These are phyloP conservation scores for Exsudoporus frostii DNA, from an alignment of 768 basidiomycete species.

Conservation along the genomic window DNA sequence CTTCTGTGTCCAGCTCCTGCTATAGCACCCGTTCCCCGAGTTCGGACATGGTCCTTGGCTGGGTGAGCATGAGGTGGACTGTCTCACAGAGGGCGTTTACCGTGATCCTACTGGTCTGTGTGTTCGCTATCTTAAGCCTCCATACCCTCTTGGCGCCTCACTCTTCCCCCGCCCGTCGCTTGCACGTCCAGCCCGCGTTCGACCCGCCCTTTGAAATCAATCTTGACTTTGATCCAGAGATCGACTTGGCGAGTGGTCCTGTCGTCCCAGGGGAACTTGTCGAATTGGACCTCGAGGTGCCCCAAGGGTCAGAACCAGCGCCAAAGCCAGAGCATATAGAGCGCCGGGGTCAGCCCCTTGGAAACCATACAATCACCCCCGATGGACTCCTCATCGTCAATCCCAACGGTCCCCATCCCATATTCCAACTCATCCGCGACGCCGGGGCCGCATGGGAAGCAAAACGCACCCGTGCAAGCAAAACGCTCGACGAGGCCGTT, in stretches of 20 bases:
- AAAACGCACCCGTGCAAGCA: conserved; percentile 35
- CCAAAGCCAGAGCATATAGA: neutral
- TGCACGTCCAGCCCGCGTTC: neutral
- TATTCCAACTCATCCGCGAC: conserved; percentile 39
- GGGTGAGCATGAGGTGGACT: neutral
- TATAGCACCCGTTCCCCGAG: neutral
- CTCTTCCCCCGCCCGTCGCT: too few relatives aligned
- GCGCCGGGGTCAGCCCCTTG: neutral
- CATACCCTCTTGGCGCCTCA: neutral
- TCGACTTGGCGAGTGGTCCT: neutral
- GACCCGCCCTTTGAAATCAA: neutral
- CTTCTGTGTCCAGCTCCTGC: neutral
- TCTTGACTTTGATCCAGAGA: neutral
- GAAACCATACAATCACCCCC: conserved; percentile 19
- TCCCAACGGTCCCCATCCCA: conserved; percentile 38
- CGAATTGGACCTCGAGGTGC: neutral
- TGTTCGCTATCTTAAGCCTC: neutral
- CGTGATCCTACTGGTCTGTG: neutral
- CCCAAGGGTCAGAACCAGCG: neutral
- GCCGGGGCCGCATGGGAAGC: conserved; percentile 37
- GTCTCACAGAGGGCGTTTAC: neutral
- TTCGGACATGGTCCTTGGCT: neutral
- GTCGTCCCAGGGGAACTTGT: neutral
- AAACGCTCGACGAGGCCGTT: conserved; percentile 36
- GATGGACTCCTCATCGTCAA: conserved; percentile 36